These are phyloP conservation scores for Phytophthora pinifolia DNA, from an alignment of 352 stramenopile genomes.

Conservation along the genomic window DNA sequence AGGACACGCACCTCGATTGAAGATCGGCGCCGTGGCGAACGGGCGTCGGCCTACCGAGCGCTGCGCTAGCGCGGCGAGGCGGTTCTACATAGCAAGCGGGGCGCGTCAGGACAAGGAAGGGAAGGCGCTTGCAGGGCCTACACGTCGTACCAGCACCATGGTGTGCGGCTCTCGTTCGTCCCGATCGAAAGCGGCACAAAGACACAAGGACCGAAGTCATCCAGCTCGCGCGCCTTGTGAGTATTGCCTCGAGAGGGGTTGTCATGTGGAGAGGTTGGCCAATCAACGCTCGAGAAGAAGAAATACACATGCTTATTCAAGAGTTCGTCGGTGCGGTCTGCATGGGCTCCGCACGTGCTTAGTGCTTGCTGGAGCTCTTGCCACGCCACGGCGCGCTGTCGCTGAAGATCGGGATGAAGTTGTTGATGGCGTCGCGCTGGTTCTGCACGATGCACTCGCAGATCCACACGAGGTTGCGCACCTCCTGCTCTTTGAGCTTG, in stretches of 20 bases:
- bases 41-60: constrained; percentile 27
- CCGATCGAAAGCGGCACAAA: too few relatives aligned
- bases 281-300: too few relatives aligned
- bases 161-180: constrained; percentile 16
- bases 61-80: constrained; percentile 20
- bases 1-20: constrained; percentile 47
- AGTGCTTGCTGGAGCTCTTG: constrained; percentile 64
- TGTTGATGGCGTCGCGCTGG: constrained; percentile 98
- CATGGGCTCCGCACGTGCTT: constrained; percentile 8
- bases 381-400: constrained; percentile 93
- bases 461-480: constrained; percentile 99
- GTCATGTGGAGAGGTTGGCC: too few relatives aligned
- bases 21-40: constrained; percentile 58
- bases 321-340: constrained; percentile 7
- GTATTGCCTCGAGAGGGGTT: too few relatives aligned
- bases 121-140: not conserved
- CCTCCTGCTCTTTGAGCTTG: constrained; percentile 99
- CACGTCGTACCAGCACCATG: constrained; percentile 11
- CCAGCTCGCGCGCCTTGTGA: too few relatives aligned
- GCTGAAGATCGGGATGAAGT: constrained; percentile 99
- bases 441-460: constrained; percentile 99
- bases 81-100: constrained; percentile 27
- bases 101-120: not conserved
- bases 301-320: constrained; percentile 31
- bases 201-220: too few relatives aligned